Evolutionary conservation across 2,329 filamentous ascomycete genomes (phyloP).

Genomic region (Hypoxylon sp.): DNA sequence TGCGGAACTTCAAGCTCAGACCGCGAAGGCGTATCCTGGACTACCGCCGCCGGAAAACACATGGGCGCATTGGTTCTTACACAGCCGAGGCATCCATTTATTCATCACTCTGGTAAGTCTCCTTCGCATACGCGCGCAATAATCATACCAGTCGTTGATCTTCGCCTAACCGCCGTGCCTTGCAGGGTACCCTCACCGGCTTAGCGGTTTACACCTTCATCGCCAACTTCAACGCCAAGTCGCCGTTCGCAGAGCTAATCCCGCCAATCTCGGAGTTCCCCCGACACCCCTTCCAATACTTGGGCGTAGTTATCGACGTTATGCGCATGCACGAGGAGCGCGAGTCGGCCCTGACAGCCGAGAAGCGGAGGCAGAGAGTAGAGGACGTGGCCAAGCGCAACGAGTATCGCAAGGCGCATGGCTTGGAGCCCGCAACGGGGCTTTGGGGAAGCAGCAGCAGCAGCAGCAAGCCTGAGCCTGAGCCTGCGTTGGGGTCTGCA

Average conservation of each 20-base stretch:
- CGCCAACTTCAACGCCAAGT: constrained; percentile 82
- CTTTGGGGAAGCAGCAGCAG: constrained; percentile 48
- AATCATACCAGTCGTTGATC: neutral
- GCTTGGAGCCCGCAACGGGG: constrained; percentile 67
- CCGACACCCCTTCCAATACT: constrained; percentile 75
- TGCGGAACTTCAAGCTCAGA: constrained; percentile 75
- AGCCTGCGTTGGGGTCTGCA: neutral
- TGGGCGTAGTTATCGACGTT: constrained; percentile 76
- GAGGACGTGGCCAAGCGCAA: constrained; percentile 91
- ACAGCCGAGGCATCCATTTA: constrained; percentile 80
- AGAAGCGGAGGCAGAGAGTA: constrained; percentile 77
- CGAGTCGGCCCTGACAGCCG: constrained; percentile 74
- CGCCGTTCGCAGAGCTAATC: constrained; percentile 83
- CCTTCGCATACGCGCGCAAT: neutral
- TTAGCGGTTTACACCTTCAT: constrained; percentile 80
- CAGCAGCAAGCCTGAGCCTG: neutral
- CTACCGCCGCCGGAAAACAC: constrained; percentile 88
- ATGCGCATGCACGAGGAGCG: constrained; percentile 82
- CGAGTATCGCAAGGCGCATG: constrained; percentile 88
- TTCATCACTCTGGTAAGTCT: constrained; percentile 82
- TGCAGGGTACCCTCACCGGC: constrained; percentile 72
- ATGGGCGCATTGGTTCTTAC: constrained; percentile 86
- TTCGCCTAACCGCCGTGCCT: constrained; percentile 2
- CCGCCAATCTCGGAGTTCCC: constrained; percentile 77
- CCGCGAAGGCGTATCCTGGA: constrained; percentile 82